Evolutionary conservation across 2,329 filamentous ascomycete species (phyloP).

Genomic region (Stagonosporopsis rhizophila): DNA sequence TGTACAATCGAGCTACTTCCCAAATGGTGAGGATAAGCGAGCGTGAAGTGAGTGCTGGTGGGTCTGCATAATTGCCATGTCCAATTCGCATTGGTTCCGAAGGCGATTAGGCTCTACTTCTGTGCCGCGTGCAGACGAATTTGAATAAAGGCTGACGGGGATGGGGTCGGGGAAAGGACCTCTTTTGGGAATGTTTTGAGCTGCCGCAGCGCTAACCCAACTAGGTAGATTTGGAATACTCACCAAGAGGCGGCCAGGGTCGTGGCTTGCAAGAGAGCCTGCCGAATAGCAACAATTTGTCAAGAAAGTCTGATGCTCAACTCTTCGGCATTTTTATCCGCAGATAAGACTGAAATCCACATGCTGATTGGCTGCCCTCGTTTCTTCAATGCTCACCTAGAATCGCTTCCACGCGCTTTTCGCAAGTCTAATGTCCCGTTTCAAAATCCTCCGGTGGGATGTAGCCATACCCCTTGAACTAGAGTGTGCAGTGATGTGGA

Average conservation of each 20-base stretch:
- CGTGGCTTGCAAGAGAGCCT: constrained; percentile 4
- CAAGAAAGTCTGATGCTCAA: constrained; percentile 17
- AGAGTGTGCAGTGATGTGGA: neutral
- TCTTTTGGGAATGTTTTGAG: constrained; percentile 22
- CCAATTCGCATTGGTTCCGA: constrained; percentile 2
- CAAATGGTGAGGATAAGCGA: neutral
- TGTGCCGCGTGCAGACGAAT: constrained; percentile 16
- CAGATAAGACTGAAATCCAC: constrained; percentile 5
- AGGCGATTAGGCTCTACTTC: neutral
- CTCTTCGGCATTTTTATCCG: constrained; percentile 2
- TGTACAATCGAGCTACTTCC: neutral
- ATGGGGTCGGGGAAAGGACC: neutral
- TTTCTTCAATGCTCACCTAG: constrained; percentile 3
- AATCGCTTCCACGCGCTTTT: neutral
- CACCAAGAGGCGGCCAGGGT: constrained; percentile 18
- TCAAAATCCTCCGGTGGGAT: neutral
- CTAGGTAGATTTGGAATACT: constrained; percentile 40
- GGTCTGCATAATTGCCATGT: neutral
- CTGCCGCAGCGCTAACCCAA: constrained; percentile 28
- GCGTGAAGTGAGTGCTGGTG: neutral
- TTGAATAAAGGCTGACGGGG: constrained; percentile 10
- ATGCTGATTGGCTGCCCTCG: constrained; percentile 19
- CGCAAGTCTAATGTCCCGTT: neutral
- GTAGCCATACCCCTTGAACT: neutral
- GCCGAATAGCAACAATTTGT: constrained; percentile 27